These are phyloP conservation scores for Ganoderma sinense DNA, from an alignment of 1,284 basidiomycete species.

Conservation along the genomic window DNA sequence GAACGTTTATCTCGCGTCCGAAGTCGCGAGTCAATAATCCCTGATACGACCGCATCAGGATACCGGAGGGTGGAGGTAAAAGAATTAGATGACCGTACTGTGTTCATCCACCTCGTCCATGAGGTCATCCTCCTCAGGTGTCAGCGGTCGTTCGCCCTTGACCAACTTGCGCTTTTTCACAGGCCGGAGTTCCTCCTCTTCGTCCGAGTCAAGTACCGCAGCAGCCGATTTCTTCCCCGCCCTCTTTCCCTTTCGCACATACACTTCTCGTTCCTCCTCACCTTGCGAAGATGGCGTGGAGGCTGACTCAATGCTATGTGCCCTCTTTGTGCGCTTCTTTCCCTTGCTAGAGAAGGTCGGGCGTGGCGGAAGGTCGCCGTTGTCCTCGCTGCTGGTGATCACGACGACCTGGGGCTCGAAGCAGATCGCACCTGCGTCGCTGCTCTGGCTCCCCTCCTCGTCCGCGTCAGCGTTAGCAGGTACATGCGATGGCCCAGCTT, in stretches of 20 bases:
- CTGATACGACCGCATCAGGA: constrained; percentile 42
- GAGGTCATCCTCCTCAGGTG: constrained; percentile 56
- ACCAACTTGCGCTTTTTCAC: constrained; percentile 53
- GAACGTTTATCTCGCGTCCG: constrained; percentile 67
- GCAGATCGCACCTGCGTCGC: constrained; percentile 56
- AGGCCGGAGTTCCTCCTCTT: constrained; percentile 35
- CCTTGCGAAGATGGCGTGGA: constrained; percentile 13
- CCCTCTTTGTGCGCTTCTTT: constrained; percentile 32
- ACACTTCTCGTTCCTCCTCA: constrained; percentile 29
- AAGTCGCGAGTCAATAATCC: constrained; percentile 68
- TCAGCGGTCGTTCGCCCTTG: constrained; percentile 54
- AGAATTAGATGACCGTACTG: constrained; percentile 42
- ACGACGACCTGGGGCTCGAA: constrained; percentile 49
- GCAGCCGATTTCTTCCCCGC: constrained; percentile 24
- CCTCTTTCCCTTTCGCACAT: constrained; percentile 36
- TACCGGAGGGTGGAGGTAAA: neutral
- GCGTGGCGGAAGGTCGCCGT: constrained; percentile 43
- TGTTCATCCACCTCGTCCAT: constrained; percentile 67
- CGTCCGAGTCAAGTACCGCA: constrained; percentile 31
- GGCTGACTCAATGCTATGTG: constrained; percentile 27
- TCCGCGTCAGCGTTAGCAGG: constrained; percentile 20
- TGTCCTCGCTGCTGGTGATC: constrained; percentile 40
- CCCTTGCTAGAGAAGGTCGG: constrained; percentile 41
- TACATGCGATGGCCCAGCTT: neutral
- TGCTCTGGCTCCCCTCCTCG: constrained; percentile 43